Percentiles rank a stretch among this genome's conserved stretches.
Evolutionary conservation across 192 early-diverging fungal species (phyloP).

Genomic region (Gigaspora rosea): DNA sequence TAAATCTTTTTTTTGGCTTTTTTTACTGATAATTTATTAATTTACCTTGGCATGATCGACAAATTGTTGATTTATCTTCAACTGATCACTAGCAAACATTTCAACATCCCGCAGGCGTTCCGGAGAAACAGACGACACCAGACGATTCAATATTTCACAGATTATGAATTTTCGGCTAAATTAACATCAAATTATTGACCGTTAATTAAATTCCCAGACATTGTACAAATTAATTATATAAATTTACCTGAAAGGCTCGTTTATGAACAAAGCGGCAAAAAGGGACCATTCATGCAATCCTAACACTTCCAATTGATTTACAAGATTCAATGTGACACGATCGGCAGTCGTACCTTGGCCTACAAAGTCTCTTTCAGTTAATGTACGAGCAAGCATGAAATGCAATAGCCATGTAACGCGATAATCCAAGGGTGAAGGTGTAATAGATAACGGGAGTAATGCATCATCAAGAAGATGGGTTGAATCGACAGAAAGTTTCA

Average conservation of each 20-base stretch:
- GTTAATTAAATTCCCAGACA: constrained; percentile 6
- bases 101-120: constrained; percentile 24
- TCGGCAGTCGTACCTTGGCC: constrained; percentile 43
- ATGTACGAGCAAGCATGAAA: constrained; percentile 32
- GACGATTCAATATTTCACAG: constrained; percentile 21
- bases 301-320: constrained; percentile 68
- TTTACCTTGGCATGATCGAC: constrained; percentile 53
- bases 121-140: not conserved
- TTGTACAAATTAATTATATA: too few relatives aligned
- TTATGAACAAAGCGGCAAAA: constrained; percentile 74
- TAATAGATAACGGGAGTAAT: constrained; percentile 61
- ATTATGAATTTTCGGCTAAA: constrained; percentile 22
- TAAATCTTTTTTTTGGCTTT: too few relatives aligned
- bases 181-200: constrained; percentile 28
- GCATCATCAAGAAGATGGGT: constrained; percentile 58
- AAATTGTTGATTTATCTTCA: constrained; percentile 68
- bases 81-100: constrained; percentile 59
- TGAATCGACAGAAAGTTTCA: constrained; percentile 59
- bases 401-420: constrained; percentile 71
- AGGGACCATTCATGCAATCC: constrained; percentile 86
- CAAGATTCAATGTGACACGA: constrained; percentile 60
- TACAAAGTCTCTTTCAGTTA: not conserved
- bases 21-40: constrained; percentile 26
- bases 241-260: constrained; percentile 35
- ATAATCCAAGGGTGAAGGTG: constrained; percentile 62